Conservation (phyloP, 768 basidiomycete species). For the Fomitopsis serialis region DNA sequence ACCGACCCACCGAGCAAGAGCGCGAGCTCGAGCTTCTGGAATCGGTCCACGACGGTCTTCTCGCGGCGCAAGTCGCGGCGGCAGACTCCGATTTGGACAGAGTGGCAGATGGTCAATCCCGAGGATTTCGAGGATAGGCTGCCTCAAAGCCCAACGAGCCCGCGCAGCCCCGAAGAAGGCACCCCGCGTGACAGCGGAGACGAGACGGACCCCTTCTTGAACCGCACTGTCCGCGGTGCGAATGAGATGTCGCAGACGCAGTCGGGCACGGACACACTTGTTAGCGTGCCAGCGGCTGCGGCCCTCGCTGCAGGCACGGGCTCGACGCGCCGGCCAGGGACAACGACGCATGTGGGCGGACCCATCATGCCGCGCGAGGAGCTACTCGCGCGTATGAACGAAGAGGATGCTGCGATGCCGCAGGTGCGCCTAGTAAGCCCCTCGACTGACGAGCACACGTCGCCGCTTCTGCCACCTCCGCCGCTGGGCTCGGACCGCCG, state of each 20-base stretch:
- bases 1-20: constrained; percentile 18
- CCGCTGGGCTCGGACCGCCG: constrained; percentile 28
- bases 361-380: constrained; percentile 33
- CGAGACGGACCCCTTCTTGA: constrained; percentile 56
- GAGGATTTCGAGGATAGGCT: constrained; percentile 7
- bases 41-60: constrained; percentile 30
- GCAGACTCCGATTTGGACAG: constrained; percentile 26
- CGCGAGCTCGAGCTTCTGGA: constrained; percentile 29
- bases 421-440: constrained; percentile 20
- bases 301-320: constrained; percentile 8
- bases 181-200: constrained; percentile 67
- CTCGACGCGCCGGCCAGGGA: constrained; percentile 11
- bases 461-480: constrained; percentile 35
- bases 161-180: constrained; percentile 46
- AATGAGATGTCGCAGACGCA: constrained; percentile 20
- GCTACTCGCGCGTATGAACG: constrained; percentile 28
- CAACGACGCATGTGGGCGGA: constrained; percentile 28
- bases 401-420: constrained; percentile 25
- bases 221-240: constrained; percentile 14
- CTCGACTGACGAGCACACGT: constrained; percentile 19
- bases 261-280: constrained; percentile 22
- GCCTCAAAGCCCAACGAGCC: constrained; percentile 1
- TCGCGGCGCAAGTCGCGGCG: constrained; percentile 9
- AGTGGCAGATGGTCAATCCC: constrained; percentile 26
- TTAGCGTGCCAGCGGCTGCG: constrained; percentile 21